A percentile compares a stretch with the other conserved stretches of the same genome.
Evolutionary conservation across 129 eudicot genomes (phyloP).

Genomic region (Pseudognaphalium luteoalbum): DNA sequence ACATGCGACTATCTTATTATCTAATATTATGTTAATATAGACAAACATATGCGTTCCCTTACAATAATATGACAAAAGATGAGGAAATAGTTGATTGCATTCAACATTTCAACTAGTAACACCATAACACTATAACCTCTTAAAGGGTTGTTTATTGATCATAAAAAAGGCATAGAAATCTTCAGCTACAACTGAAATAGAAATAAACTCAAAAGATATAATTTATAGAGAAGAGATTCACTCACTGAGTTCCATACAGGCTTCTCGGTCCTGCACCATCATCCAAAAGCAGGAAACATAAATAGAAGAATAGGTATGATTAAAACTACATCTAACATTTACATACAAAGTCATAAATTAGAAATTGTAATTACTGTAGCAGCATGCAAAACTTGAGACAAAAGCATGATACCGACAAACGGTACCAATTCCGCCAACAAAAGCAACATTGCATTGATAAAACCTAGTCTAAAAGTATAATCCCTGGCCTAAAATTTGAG

Average conservation of each 20-base stretch:
- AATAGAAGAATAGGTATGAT: not conserved
- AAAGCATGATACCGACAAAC: no score
- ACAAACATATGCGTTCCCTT: not conserved
- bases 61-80: not conserved
- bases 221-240: slow-evolving; percentile 28
- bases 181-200: not conserved
- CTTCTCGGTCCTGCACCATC: slow-evolving; percentile 64
- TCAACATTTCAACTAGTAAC: no score
- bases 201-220: not conserved
- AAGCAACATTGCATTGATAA: no score
- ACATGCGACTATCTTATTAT: not conserved
- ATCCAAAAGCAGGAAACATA: slow-evolving; percentile 13
- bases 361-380: no score
- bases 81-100: not conserved
- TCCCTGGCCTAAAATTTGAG: no score
- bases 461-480: no score
- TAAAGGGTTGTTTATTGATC: no score
- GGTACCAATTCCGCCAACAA: no score
- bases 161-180: slow-evolving; percentile 1
- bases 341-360: no score
- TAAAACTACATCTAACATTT: no score
- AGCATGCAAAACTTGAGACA: no score
- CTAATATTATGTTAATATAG: not conserved
- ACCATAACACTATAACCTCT: no score
- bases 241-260: slow-evolving; percentile 94